phyloP scores from a whole-genome alignment of 495 filamentous ascomycete genomes.

The Delitschia confertaspora region DNA sequence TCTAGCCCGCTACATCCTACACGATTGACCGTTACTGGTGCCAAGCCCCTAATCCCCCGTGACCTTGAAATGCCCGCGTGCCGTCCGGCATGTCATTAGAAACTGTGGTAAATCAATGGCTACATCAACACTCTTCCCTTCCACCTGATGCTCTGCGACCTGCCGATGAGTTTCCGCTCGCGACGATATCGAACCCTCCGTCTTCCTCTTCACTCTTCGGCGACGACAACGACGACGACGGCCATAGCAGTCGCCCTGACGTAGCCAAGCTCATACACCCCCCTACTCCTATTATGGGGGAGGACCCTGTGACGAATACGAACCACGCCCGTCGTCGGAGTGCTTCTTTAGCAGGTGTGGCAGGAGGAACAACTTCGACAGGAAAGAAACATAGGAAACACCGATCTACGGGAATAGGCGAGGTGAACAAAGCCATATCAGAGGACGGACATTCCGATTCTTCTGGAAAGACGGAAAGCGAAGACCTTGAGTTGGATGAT shows the following conservation, averaged over 20 bases:
- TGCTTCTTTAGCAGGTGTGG: slow-evolving; percentile 22
- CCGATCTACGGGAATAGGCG: slow-evolving; percentile 15
- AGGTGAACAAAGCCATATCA: slow-evolving; percentile 15
- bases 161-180: slow-evolving; percentile 26
- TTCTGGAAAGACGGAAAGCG: slow-evolving; percentile 24
- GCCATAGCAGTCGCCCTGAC: slow-evolving; percentile 3
- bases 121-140: not conserved
- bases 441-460: slow-evolving; percentile 23
- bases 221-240: slow-evolving; percentile 12
- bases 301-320: slow-evolving; percentile 6
- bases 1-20: too few relatives aligned
- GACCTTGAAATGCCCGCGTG: too few relatives aligned
- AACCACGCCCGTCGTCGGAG: slow-evolving; percentile 20
- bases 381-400: slow-evolving; percentile 13
- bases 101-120: too few relatives aligned
- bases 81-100: too few relatives aligned
- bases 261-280: slow-evolving; percentile 19
- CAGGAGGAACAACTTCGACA: not conserved
- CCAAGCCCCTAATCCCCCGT: too few relatives aligned
- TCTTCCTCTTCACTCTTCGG: slow-evolving; percentile 11
- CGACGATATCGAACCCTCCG: slow-evolving; percentile 23
- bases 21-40: too few relatives aligned
- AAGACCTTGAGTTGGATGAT: slow-evolving; percentile 48
- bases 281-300: slow-evolving; percentile 22
- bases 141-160: slow-evolving; percentile 21